A percentile compares a stretch with the other conserved stretches of the same genome.
Evolutionary conservation across 208 protist genomes (phyloP).

Genomic region (Trypanosoma avium): DNA sequence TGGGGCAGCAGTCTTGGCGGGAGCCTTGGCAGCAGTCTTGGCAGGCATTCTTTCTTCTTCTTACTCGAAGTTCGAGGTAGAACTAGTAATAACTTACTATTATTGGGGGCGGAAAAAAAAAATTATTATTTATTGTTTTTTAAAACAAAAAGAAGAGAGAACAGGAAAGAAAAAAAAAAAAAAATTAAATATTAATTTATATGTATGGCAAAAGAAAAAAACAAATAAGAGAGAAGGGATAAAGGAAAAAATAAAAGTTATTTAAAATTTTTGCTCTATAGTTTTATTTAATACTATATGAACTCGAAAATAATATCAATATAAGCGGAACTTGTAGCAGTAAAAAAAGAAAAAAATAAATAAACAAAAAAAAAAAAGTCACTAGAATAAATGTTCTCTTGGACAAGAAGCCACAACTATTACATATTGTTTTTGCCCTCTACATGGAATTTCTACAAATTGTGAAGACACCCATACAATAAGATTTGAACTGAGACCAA

Average conservation of each 20-base stretch:
- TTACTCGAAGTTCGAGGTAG: conserved; percentile 87
- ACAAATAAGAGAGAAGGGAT: too few relatives aligned
- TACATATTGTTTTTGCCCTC: conserved; percentile 11
- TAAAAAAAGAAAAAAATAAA: not conserved
- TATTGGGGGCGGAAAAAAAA: conserved; percentile 4
- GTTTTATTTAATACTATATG: too few relatives aligned
- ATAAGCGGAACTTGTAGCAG: not conserved
- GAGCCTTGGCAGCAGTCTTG: conserved; percentile 44
- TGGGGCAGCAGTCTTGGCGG: conserved; percentile 44
- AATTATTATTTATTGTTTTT: not conserved
- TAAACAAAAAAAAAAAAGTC: not conserved
- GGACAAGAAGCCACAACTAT: conserved; percentile 16
- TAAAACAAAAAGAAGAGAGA: not conserved
- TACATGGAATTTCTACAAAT: not conserved
- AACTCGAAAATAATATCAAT: conserved; percentile 3
- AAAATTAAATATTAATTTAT: not conserved
- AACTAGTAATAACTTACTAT: conserved; percentile 32
- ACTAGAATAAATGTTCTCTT: not conserved
- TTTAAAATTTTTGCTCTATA: too few relatives aligned
- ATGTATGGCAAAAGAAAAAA: not conserved
- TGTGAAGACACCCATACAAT: conserved; percentile 1
- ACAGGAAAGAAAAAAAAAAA: not conserved
- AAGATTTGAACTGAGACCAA: conserved; percentile 7
- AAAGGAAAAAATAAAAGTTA: too few relatives aligned
- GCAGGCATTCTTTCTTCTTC: conserved; percentile 67